phyloP scores from a whole-genome alignment of 768 basidiomycete genomes.

The Calvatia gigantea region DNA sequence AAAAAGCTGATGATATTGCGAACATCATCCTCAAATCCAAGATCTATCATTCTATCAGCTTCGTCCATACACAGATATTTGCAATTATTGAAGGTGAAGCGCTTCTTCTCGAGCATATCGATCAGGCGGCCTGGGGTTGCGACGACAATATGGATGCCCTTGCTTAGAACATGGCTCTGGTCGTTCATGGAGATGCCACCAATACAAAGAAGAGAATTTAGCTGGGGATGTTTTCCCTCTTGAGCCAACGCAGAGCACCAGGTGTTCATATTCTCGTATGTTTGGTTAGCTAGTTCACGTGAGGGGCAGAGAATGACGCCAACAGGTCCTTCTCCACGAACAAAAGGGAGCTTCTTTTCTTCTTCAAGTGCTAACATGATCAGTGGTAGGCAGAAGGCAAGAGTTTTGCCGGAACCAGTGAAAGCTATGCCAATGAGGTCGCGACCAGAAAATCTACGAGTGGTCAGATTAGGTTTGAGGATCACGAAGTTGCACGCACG shows the following conservation, averaged over 20 bases:
- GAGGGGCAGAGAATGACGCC: constrained; percentile 96
- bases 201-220: constrained; percentile 90
- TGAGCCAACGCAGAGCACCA: constrained; percentile 85
- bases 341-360: constrained; percentile 84
- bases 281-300: constrained; percentile 94
- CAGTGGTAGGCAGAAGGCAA: constrained; percentile 96
- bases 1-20: constrained; percentile 99
- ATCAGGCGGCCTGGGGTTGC: constrained; percentile 96
- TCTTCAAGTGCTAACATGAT: constrained; percentile 97
- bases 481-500: constrained; percentile 47
- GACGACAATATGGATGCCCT: constrained; percentile 93
- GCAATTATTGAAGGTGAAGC: constrained; percentile 90
- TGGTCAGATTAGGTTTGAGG: constrained; percentile 16
- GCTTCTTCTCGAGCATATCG: constrained; percentile 96
- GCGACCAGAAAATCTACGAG: constrained; percentile 80
- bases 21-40: constrained; percentile 98
- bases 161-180: constrained; percentile 87
- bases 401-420: constrained; percentile 97
- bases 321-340: constrained; percentile 95
- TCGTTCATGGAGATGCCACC: constrained; percentile 98
- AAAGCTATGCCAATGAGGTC: constrained; percentile 99
- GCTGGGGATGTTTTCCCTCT: constrained; percentile 76
- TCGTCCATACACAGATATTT: constrained; percentile 99
- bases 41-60: constrained; percentile 98
- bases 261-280: constrained; percentile 87